phyloP scores from a whole-genome alignment of 2,329 filamentous ascomycete species.

The Pseudogymnoascus sp. region DNA sequence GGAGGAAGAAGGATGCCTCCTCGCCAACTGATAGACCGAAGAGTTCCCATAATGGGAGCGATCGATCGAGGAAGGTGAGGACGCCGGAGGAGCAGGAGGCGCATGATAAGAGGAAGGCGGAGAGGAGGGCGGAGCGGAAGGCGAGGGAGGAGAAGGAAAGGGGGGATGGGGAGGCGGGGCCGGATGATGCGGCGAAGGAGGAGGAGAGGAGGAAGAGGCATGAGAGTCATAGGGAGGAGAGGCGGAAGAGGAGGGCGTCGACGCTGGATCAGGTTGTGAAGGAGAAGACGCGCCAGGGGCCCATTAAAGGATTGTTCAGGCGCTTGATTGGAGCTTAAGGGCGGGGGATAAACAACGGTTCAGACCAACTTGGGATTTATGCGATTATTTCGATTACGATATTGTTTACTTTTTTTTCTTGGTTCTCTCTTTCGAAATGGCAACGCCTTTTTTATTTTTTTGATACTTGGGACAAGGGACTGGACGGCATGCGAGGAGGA shows the following conservation, averaged over 20 bases:
- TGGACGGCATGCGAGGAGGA: not conserved
- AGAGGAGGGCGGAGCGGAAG: constrained; percentile 14
- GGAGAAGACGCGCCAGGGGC: not conserved
- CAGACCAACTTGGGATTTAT: not conserved
- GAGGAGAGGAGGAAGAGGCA: constrained; percentile 13
- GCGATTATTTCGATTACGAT: not conserved
- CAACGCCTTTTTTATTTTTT: not conserved
- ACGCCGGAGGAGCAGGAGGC: constrained; percentile 26
- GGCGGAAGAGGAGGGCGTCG: constrained; percentile 8
- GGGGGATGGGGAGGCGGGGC: not conserved
- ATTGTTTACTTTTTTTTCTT: not conserved
- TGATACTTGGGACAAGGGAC: not conserved
- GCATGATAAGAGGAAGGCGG: constrained; percentile 25
- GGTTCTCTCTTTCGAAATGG: not conserved
- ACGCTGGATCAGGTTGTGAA: not conserved
- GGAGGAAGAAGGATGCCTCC: not conserved
- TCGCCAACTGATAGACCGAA: not conserved
- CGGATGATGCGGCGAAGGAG: not conserved
- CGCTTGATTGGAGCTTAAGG: not conserved
- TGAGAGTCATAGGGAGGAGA: constrained; percentile 3
- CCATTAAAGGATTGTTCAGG: not conserved
- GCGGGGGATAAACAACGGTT: not conserved
- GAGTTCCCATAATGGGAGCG: not conserved
- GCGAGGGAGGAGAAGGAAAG: not conserved
- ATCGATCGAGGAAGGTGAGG: constrained; percentile 14